Conservation (phyloP, 805 yeast genomes). For the Starmerella scarabaei region DNA sequence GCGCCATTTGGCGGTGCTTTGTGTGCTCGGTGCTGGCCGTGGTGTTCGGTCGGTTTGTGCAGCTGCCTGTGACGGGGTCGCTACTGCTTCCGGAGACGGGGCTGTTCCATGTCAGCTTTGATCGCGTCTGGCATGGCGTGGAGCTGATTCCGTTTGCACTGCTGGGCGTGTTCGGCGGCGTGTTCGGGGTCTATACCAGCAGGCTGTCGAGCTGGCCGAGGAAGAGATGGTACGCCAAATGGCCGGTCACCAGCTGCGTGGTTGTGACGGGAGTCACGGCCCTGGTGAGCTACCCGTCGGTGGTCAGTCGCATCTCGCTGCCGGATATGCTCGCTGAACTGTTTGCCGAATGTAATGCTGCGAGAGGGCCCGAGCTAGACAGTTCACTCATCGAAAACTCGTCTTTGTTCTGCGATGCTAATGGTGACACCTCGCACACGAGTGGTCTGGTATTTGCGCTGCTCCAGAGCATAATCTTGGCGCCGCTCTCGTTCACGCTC, state of each 20-base stretch:
- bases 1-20: conserved; percentile 64
- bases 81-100: conserved; percentile 36
- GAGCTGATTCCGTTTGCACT: conserved; percentile 63
- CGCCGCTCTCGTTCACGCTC: conserved; percentile 58
- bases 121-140: conserved; percentile 56
- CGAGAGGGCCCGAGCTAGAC: background rate
- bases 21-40: conserved; percentile 65
- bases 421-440: conserved; percentile 10
- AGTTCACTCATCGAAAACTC: background rate
- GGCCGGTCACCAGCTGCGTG: conserved; percentile 33
- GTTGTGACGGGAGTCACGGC: conserved; percentile 40
- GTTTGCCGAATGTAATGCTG: conserved; percentile 51
- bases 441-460: conserved; percentile 30
- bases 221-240: conserved; percentile 7
- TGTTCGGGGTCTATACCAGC: conserved; percentile 39
- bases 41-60: conserved; percentile 36
- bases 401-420: background rate
- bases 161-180: conserved; percentile 59
- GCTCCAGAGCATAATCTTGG: conserved; percentile 43
- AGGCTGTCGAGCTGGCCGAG: conserved; percentile 13
- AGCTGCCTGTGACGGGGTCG: conserved; percentile 31
- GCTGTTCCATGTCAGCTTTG: conserved; percentile 55
- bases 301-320: conserved; percentile 12
- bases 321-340: conserved; percentile 41
- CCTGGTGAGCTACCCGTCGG: conserved; percentile 39